A percentile compares a stretch with the other conserved stretches of the same genome.
Evolutionary conservation across 78 protist genomes (phyloP).

Genomic region (Dictyostelium purpureum): DNA sequence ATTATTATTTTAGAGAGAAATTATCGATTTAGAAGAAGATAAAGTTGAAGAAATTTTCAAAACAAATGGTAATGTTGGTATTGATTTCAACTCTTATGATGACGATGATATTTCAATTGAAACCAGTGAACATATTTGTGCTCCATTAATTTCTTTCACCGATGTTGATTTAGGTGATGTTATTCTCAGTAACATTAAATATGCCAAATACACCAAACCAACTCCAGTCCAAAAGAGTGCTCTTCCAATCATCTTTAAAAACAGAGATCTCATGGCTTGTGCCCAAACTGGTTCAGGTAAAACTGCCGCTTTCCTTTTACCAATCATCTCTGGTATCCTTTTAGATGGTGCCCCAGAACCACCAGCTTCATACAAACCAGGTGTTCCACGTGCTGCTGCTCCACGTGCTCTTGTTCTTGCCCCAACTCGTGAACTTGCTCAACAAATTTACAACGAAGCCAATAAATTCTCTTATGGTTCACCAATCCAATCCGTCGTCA

Average conservation of each 20-base stretch:
- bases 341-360: slow-evolving; percentile 77
- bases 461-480: slow-evolving; percentile 92
- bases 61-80: slow-evolving; percentile 23
- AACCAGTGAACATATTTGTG: slow-evolving; percentile 72
- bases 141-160: slow-evolving; percentile 55
- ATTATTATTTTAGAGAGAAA: too few relatives aligned
- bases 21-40: slow-evolving; percentile 23
- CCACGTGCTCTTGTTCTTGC: slow-evolving; percentile 96
- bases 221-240: slow-evolving; percentile 99
- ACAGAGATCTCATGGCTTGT: slow-evolving; percentile 99
- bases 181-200: slow-evolving; percentile 56
- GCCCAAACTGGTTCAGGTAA: slow-evolving; percentile 99
- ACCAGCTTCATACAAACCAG: slow-evolving; percentile 36
- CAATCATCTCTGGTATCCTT: slow-evolving; percentile 82
- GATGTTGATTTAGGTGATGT: slow-evolving; percentile 76
- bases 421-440: slow-evolving; percentile 99
- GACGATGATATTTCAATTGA: slow-evolving; percentile 83
- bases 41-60: slow-evolving; percentile 67
- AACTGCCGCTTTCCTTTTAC: slow-evolving; percentile 97
- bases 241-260: slow-evolving; percentile 88
- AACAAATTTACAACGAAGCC: slow-evolving; percentile 95
- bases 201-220: slow-evolving; percentile 90
- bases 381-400: slow-evolving; percentile 43
- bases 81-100: slow-evolving; percentile 56
- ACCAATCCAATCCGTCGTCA: slow-evolving; percentile 86